Conservation (phyloP, 192 early-diverging fungal species). For the Linderina pennispora region DNA sequence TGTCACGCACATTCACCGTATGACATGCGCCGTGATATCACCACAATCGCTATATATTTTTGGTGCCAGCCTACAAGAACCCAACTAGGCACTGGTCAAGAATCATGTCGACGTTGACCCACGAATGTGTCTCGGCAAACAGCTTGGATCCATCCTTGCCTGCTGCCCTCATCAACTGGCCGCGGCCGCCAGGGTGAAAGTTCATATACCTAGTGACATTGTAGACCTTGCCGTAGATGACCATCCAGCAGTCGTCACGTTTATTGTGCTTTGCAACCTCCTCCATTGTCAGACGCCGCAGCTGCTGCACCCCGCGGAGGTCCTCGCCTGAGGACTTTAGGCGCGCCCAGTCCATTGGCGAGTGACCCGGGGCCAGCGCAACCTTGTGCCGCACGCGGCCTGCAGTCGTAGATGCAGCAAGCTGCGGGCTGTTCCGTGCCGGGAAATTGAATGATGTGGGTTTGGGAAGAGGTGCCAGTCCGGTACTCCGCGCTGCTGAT, state of each 20-base stretch:
- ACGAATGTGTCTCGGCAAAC: conserved; percentile 83
- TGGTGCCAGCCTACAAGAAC: conserved; percentile 1
- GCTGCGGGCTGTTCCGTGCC: conserved; percentile 40
- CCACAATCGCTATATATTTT: too few relatives aligned
- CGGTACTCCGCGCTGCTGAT: too few relatives aligned
- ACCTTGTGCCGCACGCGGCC: conserved; percentile 60
- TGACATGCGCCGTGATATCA: too few relatives aligned
- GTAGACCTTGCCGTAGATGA: conserved; percentile 85
- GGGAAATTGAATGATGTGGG: conserved; percentile 24
- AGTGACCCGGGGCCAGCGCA: conserved; percentile 78
- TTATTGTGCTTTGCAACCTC: conserved; percentile 74
- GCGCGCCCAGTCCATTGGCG: conserved; percentile 89
- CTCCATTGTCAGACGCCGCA: conserved; percentile 51
- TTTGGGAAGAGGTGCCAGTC: too few relatives aligned
- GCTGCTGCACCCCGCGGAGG: conserved; percentile 39
- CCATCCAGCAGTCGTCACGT: conserved; percentile 83
- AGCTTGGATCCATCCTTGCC: conserved; percentile 90
- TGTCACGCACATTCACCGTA: too few relatives aligned
- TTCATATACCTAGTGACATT: conserved; percentile 84
- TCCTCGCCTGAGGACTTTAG: conserved; percentile 69
- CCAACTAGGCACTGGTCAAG: conserved; percentile 79
- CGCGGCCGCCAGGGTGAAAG: conserved; percentile 88
- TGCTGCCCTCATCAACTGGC: conserved; percentile 72
- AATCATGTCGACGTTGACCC: conserved; percentile 92
- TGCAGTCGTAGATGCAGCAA: conserved; percentile 11